Evolutionary conservation across 192 early-diverging fungal genomes (phyloP).

Genomic region (Helicostylum pulchrum): DNA sequence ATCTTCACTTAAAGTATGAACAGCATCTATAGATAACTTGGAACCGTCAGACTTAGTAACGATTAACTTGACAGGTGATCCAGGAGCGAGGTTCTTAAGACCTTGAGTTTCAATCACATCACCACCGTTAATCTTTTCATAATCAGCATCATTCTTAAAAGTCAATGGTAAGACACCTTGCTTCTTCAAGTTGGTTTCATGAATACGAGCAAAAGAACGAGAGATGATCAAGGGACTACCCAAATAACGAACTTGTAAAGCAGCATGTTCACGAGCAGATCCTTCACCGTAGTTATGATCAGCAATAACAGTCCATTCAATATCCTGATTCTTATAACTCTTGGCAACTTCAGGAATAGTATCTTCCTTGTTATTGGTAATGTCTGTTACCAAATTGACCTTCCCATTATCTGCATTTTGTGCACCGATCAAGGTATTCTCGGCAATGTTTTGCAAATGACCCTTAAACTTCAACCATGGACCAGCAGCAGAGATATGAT

Average conservation of each 20-base stretch:
- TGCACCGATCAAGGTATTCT: slow-evolving; percentile 97
- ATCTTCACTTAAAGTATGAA: slow-evolving; percentile 87
- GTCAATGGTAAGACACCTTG: slow-evolving; percentile 96
- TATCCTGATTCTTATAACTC: slow-evolving; percentile 60
- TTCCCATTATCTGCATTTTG: slow-evolving; percentile 87
- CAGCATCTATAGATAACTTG: slow-evolving; percentile 56
- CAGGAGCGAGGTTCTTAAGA: slow-evolving; percentile 59
- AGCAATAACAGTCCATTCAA: slow-evolving; percentile 80
- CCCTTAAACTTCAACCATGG: slow-evolving; percentile 99
- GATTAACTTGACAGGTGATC: slow-evolving; percentile 54
- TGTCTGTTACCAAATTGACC: slow-evolving; percentile 78
- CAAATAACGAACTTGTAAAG: slow-evolving; percentile 82
- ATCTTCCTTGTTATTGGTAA: slow-evolving; percentile 53
- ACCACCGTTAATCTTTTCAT: slow-evolving; percentile 67
- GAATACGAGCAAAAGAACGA: slow-evolving; percentile 96
- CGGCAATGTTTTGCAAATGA: slow-evolving; percentile 94
- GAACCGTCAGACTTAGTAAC: slow-evolving; percentile 57
- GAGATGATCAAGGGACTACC: slow-evolving; percentile 83
- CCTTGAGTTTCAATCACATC: slow-evolving; percentile 70
- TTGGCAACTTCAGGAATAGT: slow-evolving; percentile 87
- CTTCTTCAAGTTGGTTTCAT: slow-evolving; percentile 99
- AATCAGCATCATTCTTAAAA: slow-evolving; percentile 83
- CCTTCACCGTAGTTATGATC: slow-evolving; percentile 95
- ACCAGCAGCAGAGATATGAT: slow-evolving; percentile 98
- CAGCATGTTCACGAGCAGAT: slow-evolving; percentile 90